Evolutionary conservation across 192 early-diverging fungal species (phyloP), one percentile per base, ranked within the genome.

Genomic region (Lobosporangium transversale): DNA sequence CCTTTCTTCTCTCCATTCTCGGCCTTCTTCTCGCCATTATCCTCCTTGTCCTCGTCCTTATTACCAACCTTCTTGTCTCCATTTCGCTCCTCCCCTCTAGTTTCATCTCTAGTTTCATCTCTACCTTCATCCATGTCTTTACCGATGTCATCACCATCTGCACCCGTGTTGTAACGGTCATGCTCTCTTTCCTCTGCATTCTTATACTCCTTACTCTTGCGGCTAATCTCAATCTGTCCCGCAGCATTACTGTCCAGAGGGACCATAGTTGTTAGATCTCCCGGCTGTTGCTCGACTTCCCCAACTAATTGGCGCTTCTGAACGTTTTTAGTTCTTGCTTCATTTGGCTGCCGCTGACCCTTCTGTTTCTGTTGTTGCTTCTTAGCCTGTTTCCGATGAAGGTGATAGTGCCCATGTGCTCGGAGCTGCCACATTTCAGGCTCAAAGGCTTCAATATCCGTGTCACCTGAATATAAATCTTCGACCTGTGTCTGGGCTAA

Each of bases 401-500:
- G 36, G 26, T 64, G 49, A 30, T 73, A 29, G 17, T 73, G 69
- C 8, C 69, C 69, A 18, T 73, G 61, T 1, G 69, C 54, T 10
- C 55, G 69, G 10, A 73, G 69, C 18, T 73, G 69, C 69, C 69
- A 73, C 20, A 73, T 40, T 24, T 73, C 69, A 30, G 69, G 69
- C 26, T 63, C 49, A 11, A 61, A 55, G 1, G 20, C 69, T 1
- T 30, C 61, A 24, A 59, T 17, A 14, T 14, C 14, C 37, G 14
- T 40, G 11, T 42, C 66, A 9, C 53, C 20, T 26, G 44, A 18
- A n/a, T n/a, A n/a, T n/a, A n/a, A n/a, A 24, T 47, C 47, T 7
- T 42, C 40, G 24, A 29, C 62, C 27, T 29, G 26, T 2, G 51
- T 24, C 26, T 53, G 35, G 6, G 36, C 62, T 1, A 64, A 10